A percentile compares a stretch with the other conserved stretches of the same genome.
Evolutionary conservation across 2,329 filamentous ascomycete genomes (phyloP).

Genomic region (Penicillium sp.): DNA sequence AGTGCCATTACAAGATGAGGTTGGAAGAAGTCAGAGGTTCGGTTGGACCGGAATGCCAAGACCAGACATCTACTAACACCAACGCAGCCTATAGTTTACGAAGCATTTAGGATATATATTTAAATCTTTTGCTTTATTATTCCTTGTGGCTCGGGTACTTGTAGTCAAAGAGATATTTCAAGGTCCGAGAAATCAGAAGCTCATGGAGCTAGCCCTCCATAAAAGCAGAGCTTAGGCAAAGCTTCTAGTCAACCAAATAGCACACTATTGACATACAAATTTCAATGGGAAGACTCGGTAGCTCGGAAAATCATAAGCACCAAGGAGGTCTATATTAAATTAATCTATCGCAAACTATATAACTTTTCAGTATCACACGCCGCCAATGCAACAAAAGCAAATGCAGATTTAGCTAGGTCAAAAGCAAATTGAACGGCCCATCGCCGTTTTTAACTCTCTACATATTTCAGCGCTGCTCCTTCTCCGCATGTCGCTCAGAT

Average conservation of each 20-base stretch:
- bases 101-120: not conserved
- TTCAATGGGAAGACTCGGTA: not conserved
- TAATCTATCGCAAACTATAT: not conserved
- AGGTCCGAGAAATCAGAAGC: not conserved
- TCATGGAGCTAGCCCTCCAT: not conserved
- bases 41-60: slow-evolving; percentile 9
- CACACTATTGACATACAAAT: not conserved
- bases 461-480: not conserved
- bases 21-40: not conserved
- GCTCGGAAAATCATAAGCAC: not conserved
- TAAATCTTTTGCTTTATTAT: not conserved
- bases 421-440: not conserved
- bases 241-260: not conserved
- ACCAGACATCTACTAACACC: not conserved
- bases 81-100: not conserved
- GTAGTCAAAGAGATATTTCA: not conserved
- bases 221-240: not conserved
- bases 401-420: not conserved
- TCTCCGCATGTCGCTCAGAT: not conserved
- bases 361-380: slow-evolving; percentile 13
- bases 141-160: not conserved
- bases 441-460: not conserved
- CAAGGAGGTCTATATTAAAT: not conserved
- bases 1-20: not conserved
- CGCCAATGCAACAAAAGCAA: slow-evolving; percentile 7